Base-by-base conservation (phyloP, 108 stramenopile species). In the Fragilariopsis cylindrus region DNA sequence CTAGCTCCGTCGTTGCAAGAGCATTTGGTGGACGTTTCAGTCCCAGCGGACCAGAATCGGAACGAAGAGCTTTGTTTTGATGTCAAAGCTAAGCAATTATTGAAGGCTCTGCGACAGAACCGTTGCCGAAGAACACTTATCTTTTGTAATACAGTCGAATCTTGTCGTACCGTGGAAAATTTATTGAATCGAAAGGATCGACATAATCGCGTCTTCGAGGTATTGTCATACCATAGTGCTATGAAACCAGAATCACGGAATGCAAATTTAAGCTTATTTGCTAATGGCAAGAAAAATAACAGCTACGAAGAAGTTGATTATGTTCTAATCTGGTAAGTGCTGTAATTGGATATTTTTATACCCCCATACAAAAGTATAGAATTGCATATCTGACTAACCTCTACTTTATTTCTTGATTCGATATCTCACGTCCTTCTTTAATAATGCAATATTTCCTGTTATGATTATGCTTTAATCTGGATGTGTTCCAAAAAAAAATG, bases 131-230 rank as follows among this genome's bases (percentile, higher is more conserved):
- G 95, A 55, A 96, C 98, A 4, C 80, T 98, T 21, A 80, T 98
- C 49, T 98, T 98, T 79, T 98, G 98, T 81, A 98, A 98, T 88
- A 97, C 98, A 7, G 95, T 98, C 46, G 94, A 97, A 70, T 86
- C 80, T 13, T 97, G 97, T 73, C 92, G 97, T 2, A 71, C 74
- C 52, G 97, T 97, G 40, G 98, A 98, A 82, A 98, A 98, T 70
- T 71, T 87, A 8, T 80, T 98, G 16, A 85, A 84, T 43, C 76
- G 98, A 42, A 85, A 85, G 46, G 96, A 97, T 83, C 85, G 95
- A 40, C 62, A 67, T 11, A 86, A 88, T 18, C 67, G 68, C n/a
- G 68, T 82, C 40, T 87, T 77, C 71, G 57, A 87, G 21, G 85
- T 92, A 0, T 60, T 79, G 7, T 81, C 83, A 9, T 97, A 97